phyloP scores from a whole-genome alignment of 768 basidiomycete genomes.

The Hypsizygus marmoreus region DNA sequence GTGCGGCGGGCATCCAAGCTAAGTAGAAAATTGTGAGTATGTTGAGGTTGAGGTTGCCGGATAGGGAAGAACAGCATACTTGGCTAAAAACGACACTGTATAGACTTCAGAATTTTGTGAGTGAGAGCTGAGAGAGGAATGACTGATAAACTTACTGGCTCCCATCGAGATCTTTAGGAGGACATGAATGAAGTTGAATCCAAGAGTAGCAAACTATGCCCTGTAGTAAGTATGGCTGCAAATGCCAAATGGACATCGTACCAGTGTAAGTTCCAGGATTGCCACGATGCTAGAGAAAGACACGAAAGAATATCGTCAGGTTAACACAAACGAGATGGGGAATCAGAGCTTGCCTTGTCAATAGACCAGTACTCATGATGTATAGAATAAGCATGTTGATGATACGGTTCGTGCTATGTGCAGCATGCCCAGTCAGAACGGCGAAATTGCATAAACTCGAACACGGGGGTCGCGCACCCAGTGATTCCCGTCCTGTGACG shows the following conservation, averaged over 20 bases:
- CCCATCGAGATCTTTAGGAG: conserved; percentile 2
- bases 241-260: neutral
- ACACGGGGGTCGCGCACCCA: neutral
- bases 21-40: neutral
- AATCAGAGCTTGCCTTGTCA: neutral
- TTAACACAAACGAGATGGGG: too few relatives aligned
- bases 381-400: conserved; percentile 6
- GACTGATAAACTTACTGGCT: neutral
- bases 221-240: neutral
- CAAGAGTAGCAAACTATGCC: neutral
- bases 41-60: neutral
- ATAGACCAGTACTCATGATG: conserved; percentile 7
- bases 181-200: conserved; percentile 1
- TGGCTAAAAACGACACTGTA: conserved; percentile 2
- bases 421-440: neutral
- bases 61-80: neutral
- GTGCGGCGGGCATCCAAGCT: conserved; percentile 6
- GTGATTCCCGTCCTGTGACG: conserved; percentile 1
- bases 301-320: neutral
- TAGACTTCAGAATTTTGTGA: neutral
- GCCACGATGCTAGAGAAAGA: neutral
- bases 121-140: neutral
- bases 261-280: conserved; percentile 1
- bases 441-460: neutral
- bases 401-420: conserved; percentile 1